These are phyloP conservation scores for Aaosphaeria arxii DNA, from an alignment of 2,329 filamentous ascomycete species.

Conservation along the genomic window DNA sequence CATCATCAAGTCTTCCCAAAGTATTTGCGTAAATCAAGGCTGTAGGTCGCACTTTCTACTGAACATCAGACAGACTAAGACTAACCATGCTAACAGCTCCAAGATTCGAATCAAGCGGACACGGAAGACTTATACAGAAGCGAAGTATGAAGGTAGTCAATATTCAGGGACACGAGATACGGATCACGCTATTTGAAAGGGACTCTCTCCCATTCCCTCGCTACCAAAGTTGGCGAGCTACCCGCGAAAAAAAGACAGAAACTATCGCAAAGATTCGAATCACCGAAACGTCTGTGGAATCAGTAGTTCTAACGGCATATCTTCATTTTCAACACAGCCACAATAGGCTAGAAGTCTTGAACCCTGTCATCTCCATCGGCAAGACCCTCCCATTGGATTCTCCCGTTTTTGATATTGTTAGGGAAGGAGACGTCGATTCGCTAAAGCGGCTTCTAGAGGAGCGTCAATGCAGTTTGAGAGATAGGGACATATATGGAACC, in stretches of 20 bases:
- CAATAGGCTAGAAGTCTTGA: constrained; percentile 1
- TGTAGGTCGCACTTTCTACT: not conserved
- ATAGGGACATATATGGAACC: constrained; percentile 4
- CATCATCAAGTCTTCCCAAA: not conserved
- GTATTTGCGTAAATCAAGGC: not conserved
- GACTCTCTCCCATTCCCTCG: not conserved
- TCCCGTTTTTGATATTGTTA: constrained; percentile 2
- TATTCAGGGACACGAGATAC: not conserved
- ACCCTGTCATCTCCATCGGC: constrained; percentile 5
- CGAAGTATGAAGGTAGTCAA: not conserved
- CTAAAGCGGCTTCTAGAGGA: constrained; percentile 1
- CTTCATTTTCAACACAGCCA: not conserved
- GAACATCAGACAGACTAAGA: not conserved
- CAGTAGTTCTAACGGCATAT: not conserved
- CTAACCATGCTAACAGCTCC: not conserved
- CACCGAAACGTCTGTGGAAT: not conserved
- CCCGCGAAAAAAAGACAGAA: not conserved
- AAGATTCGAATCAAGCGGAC: not conserved
- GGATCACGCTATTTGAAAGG: not conserved
- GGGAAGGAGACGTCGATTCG: constrained; percentile 1
- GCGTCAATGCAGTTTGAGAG: constrained; percentile 4
- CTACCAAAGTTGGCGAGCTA: not conserved
- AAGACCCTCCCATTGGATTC: constrained; percentile 4
- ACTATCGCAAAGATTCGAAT: not conserved
- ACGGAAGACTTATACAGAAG: not conserved